Conservation (phyloP, 148 eudicot species). For the Persicaria tinctoria region DNA sequence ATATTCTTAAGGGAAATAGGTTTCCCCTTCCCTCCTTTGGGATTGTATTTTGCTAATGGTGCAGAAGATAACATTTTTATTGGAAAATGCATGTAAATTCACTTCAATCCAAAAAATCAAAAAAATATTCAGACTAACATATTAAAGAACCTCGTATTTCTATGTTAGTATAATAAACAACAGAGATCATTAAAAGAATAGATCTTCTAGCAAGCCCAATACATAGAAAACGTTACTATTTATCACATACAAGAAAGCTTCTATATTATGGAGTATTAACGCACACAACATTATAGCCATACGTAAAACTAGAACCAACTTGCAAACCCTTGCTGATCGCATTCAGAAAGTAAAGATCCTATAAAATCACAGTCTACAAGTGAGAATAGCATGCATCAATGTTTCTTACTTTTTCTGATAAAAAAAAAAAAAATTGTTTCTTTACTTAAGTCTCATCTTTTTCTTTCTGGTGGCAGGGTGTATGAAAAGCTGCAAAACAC, state of each 20-base stretch:
- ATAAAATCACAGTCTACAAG: background rate
- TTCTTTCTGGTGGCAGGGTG: background rate
- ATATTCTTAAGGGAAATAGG: background rate
- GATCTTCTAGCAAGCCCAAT: background rate
- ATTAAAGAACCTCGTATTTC: background rate
- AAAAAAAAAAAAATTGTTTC: too few relatives aligned
- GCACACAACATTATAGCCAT: background rate
- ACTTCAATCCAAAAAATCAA: background rate
- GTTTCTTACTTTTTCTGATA: background rate
- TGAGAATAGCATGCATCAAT: background rate
- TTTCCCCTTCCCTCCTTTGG: background rate
- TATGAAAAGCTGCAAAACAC: background rate
- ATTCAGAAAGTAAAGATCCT: background rate
- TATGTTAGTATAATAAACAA: background rate
- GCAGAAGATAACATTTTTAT: background rate
- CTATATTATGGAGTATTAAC: background rate
- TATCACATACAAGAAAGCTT: background rate
- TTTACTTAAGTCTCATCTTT: background rate
- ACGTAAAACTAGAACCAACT: background rate
- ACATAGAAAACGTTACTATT: background rate
- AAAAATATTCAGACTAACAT: background rate
- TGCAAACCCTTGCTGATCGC: background rate
- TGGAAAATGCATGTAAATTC: background rate
- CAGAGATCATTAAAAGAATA: background rate
- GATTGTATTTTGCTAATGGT: background rate